Evolutionary conservation across 495 filamentous ascomycete genomes (phyloP).

Genomic region (Lasiosphaeria miniovina): DNA sequence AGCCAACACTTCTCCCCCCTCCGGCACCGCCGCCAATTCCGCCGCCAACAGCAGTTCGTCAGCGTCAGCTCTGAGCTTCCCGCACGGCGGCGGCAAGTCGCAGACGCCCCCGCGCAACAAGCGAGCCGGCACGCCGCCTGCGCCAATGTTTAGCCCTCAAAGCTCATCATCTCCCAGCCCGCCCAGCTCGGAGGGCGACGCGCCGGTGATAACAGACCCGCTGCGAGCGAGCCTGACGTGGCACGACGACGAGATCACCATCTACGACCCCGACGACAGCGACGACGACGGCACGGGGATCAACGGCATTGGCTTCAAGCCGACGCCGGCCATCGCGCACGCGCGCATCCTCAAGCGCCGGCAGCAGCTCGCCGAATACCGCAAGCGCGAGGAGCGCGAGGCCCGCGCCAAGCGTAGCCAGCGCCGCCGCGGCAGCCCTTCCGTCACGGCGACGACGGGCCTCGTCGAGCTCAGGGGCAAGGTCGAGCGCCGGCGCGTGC

Average conservation of each 20-base stretch:
- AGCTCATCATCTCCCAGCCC: conserved; percentile 8
- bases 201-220: conserved; percentile 45
- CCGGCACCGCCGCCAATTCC: conserved; percentile 7
- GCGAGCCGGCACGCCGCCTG: conserved; percentile 45
- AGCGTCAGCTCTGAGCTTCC: conserved; percentile 11
- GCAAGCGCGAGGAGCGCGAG: conserved; percentile 75
- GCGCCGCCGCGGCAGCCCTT: conserved; percentile 47
- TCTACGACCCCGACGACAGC: conserved; percentile 70
- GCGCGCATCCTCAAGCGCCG: conserved; percentile 69
- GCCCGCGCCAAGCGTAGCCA: conserved; percentile 72
- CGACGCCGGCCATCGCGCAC: conserved; percentile 79
- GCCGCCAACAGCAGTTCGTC: conserved; percentile 17
- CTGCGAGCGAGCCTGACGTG: conserved; percentile 63
- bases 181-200: conserved; percentile 13
- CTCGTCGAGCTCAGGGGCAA: conserved; percentile 19
- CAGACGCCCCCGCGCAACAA: conserved; percentile 33
- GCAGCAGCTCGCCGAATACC: conserved; percentile 83
- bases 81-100: conserved; percentile 24
- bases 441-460: conserved; percentile 4
- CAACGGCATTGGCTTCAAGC: conserved; percentile 88
- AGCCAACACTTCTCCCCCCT: conserved; percentile 5
- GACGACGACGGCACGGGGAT: conserved; percentile 77
- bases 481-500: conserved; percentile 27
- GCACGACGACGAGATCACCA: conserved; percentile 81
- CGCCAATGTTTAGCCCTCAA: conserved; percentile 24